Percentiles rank a stretch among this genome's conserved stretches.
phyloP scores from a whole-genome alignment of 2,329 filamentous ascomycete species.

The Polytolypa hystricis region DNA sequence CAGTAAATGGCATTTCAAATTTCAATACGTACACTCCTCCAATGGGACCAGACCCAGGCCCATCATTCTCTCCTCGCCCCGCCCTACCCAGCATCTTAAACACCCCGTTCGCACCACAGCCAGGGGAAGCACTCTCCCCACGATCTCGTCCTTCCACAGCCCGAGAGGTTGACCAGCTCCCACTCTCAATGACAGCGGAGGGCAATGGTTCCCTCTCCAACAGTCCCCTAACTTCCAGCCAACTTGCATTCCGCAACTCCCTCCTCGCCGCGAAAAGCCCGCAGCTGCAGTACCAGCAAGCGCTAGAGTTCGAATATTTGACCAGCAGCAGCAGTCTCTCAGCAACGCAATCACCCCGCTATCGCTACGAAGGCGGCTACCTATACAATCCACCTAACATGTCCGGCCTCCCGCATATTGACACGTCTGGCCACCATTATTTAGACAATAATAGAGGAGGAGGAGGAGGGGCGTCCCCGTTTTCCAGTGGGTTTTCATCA shows the following conservation, averaged over 20 bases:
- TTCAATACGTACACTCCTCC: constrained; percentile 4
- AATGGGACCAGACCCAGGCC: constrained; percentile 2
- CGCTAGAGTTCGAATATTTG: too few relatives aligned
- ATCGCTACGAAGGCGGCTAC: too few relatives aligned
- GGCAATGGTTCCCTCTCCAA: constrained; percentile 10
- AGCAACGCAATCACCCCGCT: too few relatives aligned
- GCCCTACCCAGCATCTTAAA: constrained; percentile 27
- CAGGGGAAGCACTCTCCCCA: constrained; percentile 26
- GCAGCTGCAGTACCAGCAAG: too few relatives aligned
- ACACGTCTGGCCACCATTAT: too few relatives aligned
- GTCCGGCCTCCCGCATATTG: too few relatives aligned
- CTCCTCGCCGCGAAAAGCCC: too few relatives aligned
- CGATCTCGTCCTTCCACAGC: constrained; percentile 21
- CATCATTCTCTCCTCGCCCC: constrained; percentile 13
- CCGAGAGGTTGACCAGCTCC: constrained; percentile 3
- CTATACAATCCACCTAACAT: too few relatives aligned
- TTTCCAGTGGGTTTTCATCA: too few relatives aligned
- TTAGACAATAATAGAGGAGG: too few relatives aligned
- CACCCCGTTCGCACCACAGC: constrained; percentile 31
- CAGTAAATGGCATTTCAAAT: neutral
- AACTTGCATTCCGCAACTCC: neutral
- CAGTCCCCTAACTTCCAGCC: constrained; percentile 11
- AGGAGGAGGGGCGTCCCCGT: too few relatives aligned
- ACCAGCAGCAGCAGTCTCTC: too few relatives aligned
- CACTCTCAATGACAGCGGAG: neutral